Percentiles rank a stretch among this genome's conserved stretches.
These are phyloP conservation scores for Gonapodya prolifera DNA, from an alignment of 192 early-diverging fungal species.

Conservation along the genomic window DNA sequence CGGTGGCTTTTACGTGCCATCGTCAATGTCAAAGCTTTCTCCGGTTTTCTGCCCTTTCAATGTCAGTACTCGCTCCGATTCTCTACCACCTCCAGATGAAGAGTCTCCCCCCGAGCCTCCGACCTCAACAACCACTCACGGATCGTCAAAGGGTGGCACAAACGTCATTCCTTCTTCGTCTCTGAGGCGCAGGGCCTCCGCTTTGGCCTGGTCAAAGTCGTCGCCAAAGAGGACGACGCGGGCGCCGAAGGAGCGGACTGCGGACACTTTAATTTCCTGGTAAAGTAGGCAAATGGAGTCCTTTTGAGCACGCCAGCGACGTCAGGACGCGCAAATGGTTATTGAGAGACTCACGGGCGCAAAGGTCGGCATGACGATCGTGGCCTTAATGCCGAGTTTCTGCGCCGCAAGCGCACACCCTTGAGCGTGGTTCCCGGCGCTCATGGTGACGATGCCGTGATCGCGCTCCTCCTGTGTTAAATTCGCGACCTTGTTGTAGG, in stretches of 20 bases:
- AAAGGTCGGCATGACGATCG: constrained; percentile 36
- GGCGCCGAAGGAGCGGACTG: constrained; percentile 28
- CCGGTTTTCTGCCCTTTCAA: neutral
- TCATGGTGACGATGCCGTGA: constrained; percentile 23
- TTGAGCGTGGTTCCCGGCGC: constrained; percentile 20
- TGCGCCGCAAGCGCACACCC: constrained; percentile 36
- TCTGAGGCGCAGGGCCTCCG: constrained; percentile 21
- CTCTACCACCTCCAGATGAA: neutral
- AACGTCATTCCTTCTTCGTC: constrained; percentile 19
- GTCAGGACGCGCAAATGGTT: neutral
- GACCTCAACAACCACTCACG: constrained; percentile 6
- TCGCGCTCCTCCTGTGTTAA: constrained; percentile 21
- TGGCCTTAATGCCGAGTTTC: constrained; percentile 28
- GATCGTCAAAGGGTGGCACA: constrained; percentile 33
- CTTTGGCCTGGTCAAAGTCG: constrained; percentile 39
- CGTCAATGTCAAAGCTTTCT: neutral
- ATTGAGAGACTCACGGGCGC: constrained; percentile 18
- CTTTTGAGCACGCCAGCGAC: neutral
- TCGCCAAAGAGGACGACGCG: constrained; percentile 27
- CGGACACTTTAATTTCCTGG: constrained; percentile 29
- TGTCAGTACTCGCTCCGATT: neutral
- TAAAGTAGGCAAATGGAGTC: neutral
- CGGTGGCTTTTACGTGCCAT: neutral
- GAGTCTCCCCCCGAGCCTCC: neutral
- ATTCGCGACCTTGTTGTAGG: constrained; percentile 33